Conservation (phyloP, 2,329 filamentous ascomycete species). For the Aaosphaeria pasadenensis region DNA sequence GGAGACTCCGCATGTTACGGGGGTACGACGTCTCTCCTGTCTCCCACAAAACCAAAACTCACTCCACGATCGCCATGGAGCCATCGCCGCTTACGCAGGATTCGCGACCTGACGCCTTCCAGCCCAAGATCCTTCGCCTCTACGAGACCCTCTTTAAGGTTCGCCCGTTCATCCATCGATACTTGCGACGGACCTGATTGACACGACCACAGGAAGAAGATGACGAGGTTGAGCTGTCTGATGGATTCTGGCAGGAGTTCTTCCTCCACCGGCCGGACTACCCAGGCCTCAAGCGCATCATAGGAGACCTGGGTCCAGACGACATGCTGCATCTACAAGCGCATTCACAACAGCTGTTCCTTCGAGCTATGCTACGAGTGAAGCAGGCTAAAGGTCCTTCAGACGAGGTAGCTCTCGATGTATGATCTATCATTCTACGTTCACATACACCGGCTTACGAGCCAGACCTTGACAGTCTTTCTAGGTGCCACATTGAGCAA, state of each 20-base stretch:
- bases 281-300: conserved; percentile 61
- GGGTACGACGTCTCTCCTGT: background rate
- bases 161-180: conserved; percentile 12
- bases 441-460: conserved; percentile 40
- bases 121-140: conserved; percentile 88
- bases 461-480: conserved; percentile 84
- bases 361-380: conserved; percentile 66
- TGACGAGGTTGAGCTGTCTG: conserved; percentile 68
- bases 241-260: conserved; percentile 95
- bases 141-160: conserved; percentile 79
- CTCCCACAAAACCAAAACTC: background rate
- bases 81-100: conserved; percentile 91
- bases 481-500: conserved; percentile 79
- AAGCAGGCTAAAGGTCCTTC: conserved; percentile 59
- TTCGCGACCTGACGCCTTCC: conserved; percentile 82
- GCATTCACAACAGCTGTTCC: conserved; percentile 76
- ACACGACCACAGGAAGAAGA: conserved; percentile 42
- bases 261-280: conserved; percentile 85
- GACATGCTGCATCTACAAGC: conserved; percentile 72
- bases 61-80: conserved; percentile 59
- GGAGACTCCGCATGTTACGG: too few relatives aligned
- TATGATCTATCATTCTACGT: conserved; percentile 44
- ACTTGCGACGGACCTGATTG: conserved; percentile 9
- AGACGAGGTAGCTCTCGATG: conserved; percentile 81
- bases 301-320: conserved; percentile 69